Evolutionary conservation across 352 stramenopile species (phyloP), one percentile per base, ranked within the genome.

Genomic region (Bremia lactucae): DNA sequence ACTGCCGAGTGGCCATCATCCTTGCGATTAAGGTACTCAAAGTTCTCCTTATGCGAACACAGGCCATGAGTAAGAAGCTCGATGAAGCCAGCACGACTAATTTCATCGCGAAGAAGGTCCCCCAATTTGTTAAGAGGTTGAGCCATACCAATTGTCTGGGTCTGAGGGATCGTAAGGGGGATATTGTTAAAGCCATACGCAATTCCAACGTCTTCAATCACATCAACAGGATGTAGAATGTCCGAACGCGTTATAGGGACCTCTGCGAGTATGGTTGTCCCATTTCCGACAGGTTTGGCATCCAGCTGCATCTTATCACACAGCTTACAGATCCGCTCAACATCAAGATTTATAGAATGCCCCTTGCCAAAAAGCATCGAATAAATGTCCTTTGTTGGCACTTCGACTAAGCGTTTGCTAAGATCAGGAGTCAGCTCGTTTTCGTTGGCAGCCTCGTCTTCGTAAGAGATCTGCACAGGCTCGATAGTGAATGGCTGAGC

Each of bases 171-270:
- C 46, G 75, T 96, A 29, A 90, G 89, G 31, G 89, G 83, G 59
- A 99, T 98, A 52, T 99, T 99, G 79, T 99, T 98, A 66, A 98
- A 99, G 28, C 97, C 97, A 67, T 98, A 99, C 1, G 97, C 96
- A 55, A 99, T 99, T 29, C 94, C 96, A 18, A 99, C 89, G 66
- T 99, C 97, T 72, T 99, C 84, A 19, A 97, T 95, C 57, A 99
- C 95, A 61, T 99, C 96, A n/a, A 98, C 93, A 3, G 95, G 71
- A 65, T 99, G 96, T 24, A 99, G 62, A 61, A 99, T 97, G 63
- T 99, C 96, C 39, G 78, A 96, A 11, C 96, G 88, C 36, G 96
- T 99, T 9, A 95, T 94, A 26, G 96, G 96, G 22, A 99, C 94
- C 24, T 93, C 86, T 1, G 96, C 94, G 42, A 92, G 59, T 33